Evolutionary conservation across 140 eudicot species (phyloP).

Genomic region (Flaveria floridana): DNA sequence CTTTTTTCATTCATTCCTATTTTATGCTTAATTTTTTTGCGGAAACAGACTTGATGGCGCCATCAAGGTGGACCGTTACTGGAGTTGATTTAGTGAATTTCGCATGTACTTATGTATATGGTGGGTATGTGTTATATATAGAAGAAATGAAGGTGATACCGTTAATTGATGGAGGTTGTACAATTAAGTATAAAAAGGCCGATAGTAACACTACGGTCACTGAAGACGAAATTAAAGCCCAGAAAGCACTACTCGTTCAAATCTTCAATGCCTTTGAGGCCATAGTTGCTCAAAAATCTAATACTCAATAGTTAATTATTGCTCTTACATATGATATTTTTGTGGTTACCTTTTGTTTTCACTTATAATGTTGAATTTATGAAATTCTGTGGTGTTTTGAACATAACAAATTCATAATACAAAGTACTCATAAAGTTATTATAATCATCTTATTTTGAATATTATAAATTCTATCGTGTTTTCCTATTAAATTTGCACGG

Average conservation of each 20-base stretch:
- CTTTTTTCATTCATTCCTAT: too few relatives aligned
- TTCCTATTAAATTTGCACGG: too few relatives aligned
- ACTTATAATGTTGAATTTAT: neutral
- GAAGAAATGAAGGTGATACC: neutral
- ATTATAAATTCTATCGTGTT: too few relatives aligned
- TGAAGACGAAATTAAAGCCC: neutral
- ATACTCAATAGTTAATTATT: neutral
- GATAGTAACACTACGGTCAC: neutral
- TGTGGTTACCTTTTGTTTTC: neutral
- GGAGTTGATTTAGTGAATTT: neutral
- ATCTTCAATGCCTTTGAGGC: neutral
- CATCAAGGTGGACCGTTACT: neutral
- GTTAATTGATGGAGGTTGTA: neutral
- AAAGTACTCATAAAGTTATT: neutral
- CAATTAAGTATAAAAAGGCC: neutral
- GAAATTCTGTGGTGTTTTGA: neutral
- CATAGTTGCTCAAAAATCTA: neutral
- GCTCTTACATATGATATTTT: too few relatives aligned
- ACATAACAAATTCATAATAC: neutral
- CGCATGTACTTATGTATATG: neutral
- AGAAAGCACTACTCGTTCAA: neutral
- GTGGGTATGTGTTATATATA: neutral
- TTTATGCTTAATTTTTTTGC: too few relatives aligned
- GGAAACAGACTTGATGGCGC: neutral
- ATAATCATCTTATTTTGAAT: neutral